A percentile compares a stretch with the other conserved stretches of the same genome.
phyloP scores from a whole-genome alignment of 345 rosid genomes.

The Salix suchowensis region DNA sequence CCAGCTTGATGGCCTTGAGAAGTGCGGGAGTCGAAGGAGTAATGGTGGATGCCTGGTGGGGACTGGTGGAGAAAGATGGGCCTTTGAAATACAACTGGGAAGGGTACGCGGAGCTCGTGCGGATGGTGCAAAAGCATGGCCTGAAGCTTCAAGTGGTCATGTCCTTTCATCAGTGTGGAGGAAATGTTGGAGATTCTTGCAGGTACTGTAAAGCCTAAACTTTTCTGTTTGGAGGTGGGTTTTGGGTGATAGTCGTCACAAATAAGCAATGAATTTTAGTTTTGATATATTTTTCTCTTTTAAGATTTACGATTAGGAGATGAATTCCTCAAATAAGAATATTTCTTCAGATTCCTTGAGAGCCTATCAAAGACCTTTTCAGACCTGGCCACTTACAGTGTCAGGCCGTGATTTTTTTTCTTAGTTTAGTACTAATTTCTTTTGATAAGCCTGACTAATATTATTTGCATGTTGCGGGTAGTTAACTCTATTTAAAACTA shows the following conservation, averaged over 20 bases:
- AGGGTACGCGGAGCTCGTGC: slow-evolving; percentile 83
- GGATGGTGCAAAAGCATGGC: slow-evolving; percentile 80
- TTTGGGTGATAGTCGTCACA: neutral
- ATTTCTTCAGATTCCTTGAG: neutral
- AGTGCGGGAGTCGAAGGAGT: slow-evolving; percentile 93
- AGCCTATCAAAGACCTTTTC: neutral
- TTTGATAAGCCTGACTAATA: neutral
- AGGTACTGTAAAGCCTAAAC: slow-evolving; percentile 41
- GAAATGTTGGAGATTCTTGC: slow-evolving; percentile 99
- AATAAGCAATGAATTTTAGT: neutral
- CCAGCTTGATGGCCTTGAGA: slow-evolving; percentile 88
- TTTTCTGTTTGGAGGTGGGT: neutral
- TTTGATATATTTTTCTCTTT: neutral
- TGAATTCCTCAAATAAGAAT: neutral
- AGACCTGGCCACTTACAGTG: neutral
- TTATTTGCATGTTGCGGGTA: neutral
- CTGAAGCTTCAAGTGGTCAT: slow-evolving; percentile 86
- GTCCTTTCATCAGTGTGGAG: slow-evolving; percentile 99
- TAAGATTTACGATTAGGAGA: neutral
- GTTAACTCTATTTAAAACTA: neutral
- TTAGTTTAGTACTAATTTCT: neutral
- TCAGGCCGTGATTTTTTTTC: neutral
- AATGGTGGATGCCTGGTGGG: slow-evolving; percentile 99
- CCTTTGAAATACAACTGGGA: slow-evolving; percentile 93
- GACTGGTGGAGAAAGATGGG: slow-evolving; percentile 92